Conservation (phyloP, 345 rosid species). For the Syzygium aqueum region DNA sequence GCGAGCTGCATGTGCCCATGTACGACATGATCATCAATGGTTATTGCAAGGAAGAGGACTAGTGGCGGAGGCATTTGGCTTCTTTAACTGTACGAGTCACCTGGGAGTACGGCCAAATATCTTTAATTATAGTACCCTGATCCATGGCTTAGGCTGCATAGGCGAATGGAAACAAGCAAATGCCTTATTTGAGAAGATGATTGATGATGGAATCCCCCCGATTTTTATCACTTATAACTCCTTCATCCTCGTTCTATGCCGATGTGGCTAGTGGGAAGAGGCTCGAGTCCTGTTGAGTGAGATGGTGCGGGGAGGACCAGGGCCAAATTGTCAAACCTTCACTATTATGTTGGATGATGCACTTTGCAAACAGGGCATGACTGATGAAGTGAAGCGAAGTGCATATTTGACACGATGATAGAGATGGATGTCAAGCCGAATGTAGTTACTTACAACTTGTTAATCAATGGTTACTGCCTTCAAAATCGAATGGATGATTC, state of each 20-base stretch:
- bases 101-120: background rate
- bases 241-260: background rate
- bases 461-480: background rate
- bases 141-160: background rate
- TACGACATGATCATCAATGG: background rate
- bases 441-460: background rate
- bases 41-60: conserved; percentile 7
- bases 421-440: background rate
- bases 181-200: background rate
- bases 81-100: background rate
- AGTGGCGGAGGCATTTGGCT: background rate
- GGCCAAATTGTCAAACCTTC: background rate
- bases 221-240: background rate
- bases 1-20: background rate
- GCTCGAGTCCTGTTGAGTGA: background rate
- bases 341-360: background rate
- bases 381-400: background rate
- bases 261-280: background rate
- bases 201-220: background rate
- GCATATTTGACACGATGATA: background rate
- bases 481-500: conserved; percentile 4
- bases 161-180: background rate
- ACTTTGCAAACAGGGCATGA: background rate
- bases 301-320: background rate
- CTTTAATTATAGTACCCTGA: background rate